A percentile compares a stretch with the other conserved stretches of the same genome.
These are phyloP conservation scores for Endocarpon pusillum DNA, from an alignment of 495 filamentous ascomycete genomes.

Conservation along the genomic window DNA sequence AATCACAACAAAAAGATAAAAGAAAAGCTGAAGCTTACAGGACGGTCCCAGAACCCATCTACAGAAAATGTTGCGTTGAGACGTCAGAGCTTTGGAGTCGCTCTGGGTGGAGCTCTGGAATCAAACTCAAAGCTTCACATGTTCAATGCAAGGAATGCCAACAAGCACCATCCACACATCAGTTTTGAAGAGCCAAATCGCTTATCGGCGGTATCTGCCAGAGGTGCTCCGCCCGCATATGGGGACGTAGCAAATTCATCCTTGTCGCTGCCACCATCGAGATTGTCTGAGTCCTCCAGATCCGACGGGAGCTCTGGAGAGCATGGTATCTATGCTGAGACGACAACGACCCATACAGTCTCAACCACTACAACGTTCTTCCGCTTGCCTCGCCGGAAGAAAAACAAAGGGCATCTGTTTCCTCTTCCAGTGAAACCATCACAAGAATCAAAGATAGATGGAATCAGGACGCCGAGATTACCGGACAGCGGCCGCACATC, in stretches of 20 bases:
- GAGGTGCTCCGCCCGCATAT: constrained; percentile 38
- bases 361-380: constrained; percentile 59
- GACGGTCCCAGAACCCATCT: constrained; percentile 18
- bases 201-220: constrained; percentile 31
- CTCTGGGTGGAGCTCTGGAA: constrained; percentile 1
- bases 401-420: constrained; percentile 71
- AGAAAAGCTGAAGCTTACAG: constrained; percentile 17
- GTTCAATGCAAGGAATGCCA: not conserved
- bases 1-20: constrained; percentile 35
- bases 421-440: constrained; percentile 59
- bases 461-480: too few species aligned
- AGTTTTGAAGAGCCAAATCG: constrained; percentile 55
- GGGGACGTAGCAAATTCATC: constrained; percentile 48
- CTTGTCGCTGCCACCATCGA: constrained; percentile 47
- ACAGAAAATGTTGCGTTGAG: constrained; percentile 17
- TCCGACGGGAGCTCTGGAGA: constrained; percentile 80
- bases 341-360: constrained; percentile 45
- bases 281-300: constrained; percentile 80
- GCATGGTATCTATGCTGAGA: constrained; percentile 43
- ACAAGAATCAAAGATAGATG: too few species aligned
- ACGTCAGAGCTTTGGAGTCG: constrained; percentile 4
- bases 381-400: constrained; percentile 63
- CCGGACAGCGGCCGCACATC: too few species aligned
- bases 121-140: not conserved
- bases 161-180: constrained; percentile 11